Conservation (phyloP, 768 basidiomycete genomes). For the Boletus subparvulus region DNA sequence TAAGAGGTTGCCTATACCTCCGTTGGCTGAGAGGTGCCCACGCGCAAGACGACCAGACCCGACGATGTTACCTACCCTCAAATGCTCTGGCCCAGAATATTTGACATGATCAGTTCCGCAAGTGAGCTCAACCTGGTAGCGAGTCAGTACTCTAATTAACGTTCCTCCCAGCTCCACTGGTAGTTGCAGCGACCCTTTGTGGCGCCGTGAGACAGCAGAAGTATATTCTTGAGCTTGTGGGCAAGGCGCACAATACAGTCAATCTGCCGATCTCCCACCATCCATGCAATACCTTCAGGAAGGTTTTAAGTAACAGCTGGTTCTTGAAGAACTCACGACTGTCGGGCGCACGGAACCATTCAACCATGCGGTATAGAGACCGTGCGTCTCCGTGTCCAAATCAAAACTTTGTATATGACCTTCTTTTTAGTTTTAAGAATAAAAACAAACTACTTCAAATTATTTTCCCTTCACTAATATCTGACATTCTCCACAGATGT, state of each 20-base stretch:
- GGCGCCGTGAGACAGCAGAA: neutral
- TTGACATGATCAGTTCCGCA: neutral
- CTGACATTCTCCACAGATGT: neutral
- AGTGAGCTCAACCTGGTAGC: neutral
- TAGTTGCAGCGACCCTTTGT: neutral
- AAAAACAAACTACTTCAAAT: too few relatives aligned
- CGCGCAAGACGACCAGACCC: too few relatives aligned
- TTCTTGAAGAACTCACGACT: too few relatives aligned
- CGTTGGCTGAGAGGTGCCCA: neutral
- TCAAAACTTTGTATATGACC: neutral
- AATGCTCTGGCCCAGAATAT: neutral
- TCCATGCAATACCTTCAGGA: too few relatives aligned
- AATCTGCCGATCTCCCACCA: too few relatives aligned
- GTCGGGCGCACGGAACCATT: too few relatives aligned
- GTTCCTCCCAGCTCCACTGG: neutral
- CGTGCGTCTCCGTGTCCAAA: neutral
- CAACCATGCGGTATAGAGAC: neutral
- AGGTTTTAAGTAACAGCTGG: too few relatives aligned
- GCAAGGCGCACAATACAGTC: too few relatives aligned
- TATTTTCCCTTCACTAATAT: neutral
- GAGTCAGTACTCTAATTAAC: neutral
- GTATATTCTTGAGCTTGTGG: neutral
- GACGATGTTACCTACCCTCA: too few relatives aligned
- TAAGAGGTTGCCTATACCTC: neutral
- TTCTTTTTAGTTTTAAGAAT: too few relatives aligned